phyloP scores from a whole-genome alignment of 352 stramenopile genomes.

The Phytopythium montanum region DNA sequence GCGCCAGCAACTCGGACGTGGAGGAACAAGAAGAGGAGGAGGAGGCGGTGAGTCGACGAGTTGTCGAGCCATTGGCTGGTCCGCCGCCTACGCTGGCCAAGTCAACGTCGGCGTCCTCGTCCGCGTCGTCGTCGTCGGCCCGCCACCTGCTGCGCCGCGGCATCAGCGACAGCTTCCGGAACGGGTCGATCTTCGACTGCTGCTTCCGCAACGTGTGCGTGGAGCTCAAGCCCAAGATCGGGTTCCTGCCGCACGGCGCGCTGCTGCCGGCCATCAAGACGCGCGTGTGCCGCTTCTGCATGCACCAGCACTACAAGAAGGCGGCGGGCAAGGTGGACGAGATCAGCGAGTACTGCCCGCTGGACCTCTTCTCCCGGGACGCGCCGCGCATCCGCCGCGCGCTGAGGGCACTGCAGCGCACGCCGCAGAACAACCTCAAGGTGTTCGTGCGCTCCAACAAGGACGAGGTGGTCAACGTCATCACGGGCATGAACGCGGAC shows the following conservation, averaged over 20 bases:
- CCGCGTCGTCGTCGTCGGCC: constrained; percentile 1
- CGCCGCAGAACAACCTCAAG: constrained; percentile 90
- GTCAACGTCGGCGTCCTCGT: not conserved
- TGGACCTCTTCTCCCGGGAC: constrained; percentile 81
- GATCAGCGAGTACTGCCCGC: constrained; percentile 79
- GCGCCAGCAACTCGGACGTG: constrained; percentile 24
- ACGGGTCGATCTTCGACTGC: constrained; percentile 76
- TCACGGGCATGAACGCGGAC: constrained; percentile 64
- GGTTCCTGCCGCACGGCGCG: constrained; percentile 60
- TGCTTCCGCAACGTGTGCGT: constrained; percentile 86
- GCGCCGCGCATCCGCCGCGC: constrained; percentile 47
- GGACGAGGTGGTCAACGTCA: constrained; percentile 76
- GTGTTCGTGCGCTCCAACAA: constrained; percentile 82
- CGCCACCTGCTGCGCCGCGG: constrained; percentile 3
- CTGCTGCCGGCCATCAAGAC: constrained; percentile 60
- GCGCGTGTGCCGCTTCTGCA: constrained; percentile 78
- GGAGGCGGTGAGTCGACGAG: not conserved
- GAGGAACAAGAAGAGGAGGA: constrained; percentile 21
- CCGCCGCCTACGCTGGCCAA: not conserved
- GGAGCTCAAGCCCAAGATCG: constrained; percentile 87
- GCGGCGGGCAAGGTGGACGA: constrained; percentile 68
- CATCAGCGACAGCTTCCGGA: constrained; percentile 21
- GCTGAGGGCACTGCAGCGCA: constrained; percentile 62
- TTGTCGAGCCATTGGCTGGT: not conserved
- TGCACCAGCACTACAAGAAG: constrained; percentile 88